Conservation (phyloP, 2,329 filamentous ascomycete species). For the Colletotrichum simmondsii region DNA sequence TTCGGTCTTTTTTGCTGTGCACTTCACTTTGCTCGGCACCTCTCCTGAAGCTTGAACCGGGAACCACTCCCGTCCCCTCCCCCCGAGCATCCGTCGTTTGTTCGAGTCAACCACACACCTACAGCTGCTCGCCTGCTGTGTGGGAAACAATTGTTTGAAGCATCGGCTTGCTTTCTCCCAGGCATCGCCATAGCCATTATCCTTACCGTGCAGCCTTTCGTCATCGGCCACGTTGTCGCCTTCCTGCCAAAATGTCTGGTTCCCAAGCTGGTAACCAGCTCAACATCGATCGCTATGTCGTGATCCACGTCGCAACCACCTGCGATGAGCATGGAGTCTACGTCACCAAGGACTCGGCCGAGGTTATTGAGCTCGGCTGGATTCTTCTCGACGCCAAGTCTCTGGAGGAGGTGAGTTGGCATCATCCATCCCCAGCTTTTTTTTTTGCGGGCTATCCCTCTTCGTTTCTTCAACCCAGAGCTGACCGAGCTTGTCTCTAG, state of each 20-base stretch:
- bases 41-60: slow-evolving; percentile 35
- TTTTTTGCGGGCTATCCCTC: neutral
- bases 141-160: slow-evolving; percentile 17
- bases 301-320: slow-evolving; percentile 98
- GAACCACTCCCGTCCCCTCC: slow-evolving; percentile 34
- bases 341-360: slow-evolving; percentile 98
- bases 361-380: slow-evolving; percentile 99
- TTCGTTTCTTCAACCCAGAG: slow-evolving; percentile 31
- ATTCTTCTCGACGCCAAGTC: slow-evolving; percentile 92
- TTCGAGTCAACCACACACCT: slow-evolving; percentile 32
- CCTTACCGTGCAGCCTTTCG: slow-evolving; percentile 31
- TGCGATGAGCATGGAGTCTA: slow-evolving; percentile 99
- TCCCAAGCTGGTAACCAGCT: slow-evolving; percentile 65
- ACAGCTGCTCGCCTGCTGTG: slow-evolving; percentile 19
- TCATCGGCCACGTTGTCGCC: slow-evolving; percentile 31
- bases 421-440: slow-evolving; percentile 24
- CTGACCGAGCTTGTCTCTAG: slow-evolving; percentile 58
- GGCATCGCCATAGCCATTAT: slow-evolving; percentile 20
- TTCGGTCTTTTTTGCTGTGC: slow-evolving; percentile 30
- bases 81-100: slow-evolving; percentile 33
- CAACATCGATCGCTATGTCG: slow-evolving; percentile 93
- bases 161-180: slow-evolving; percentile 12
- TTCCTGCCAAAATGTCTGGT: slow-evolving; percentile 51
- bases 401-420: slow-evolving; percentile 83
- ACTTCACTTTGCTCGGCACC: slow-evolving; percentile 32